Evolutionary conservation across 768 basidiomycete species (phyloP), one percentile per base, ranked within the genome.

Genomic region (Mycena leptocephala): DNA sequence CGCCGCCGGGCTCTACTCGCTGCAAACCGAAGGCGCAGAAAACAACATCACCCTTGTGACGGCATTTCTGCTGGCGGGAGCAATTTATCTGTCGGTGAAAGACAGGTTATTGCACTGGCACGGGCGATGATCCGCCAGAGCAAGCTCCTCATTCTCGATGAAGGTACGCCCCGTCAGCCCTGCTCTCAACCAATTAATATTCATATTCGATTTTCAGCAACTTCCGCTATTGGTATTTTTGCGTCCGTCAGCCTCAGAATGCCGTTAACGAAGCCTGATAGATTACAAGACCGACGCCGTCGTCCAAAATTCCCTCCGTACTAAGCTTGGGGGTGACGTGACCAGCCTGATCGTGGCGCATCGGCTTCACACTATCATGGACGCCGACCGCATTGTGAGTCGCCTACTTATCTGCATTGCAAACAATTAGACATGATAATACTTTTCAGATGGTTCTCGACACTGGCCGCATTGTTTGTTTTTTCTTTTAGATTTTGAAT

Each of bases 71-170:
- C 35, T 18, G 76, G 76, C 13, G 76, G 76, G 5, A 61, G 18
- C 13, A 86, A 86, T 70, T 78, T 86, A 9, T 85, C 83, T 10
- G 84, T 88, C 20, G 89, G 90, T 5, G 88, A 90, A 76, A 80
- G 88, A 26, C 90, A 90, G 75, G 83, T 90, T 41, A 77, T 90
- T 20, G 88, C 88, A 0, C 79, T 90, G 7, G 88, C 88, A 67
- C 35, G 71, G n/a, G 76, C 76, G 5, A 77, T 77, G 24, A 48
- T 77, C 16, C 71, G 79, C 18, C 61, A 71, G 37, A 80, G 74
- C 68, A 79, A 81, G 70, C 33, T 82, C 2, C 46, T 80, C 6
- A 80, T 81, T 41, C 39, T 81, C 10, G 79, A 80, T 53, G 80
- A 74, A 66, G 75, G 75, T 72, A 7, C 22, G 70, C 59, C 0